Percentiles rank a stretch among this genome's conserved stretches.
phyloP scores from a whole-genome alignment of 441 rosid genomes.

The Cnidoscolus chayamansa region DNA sequence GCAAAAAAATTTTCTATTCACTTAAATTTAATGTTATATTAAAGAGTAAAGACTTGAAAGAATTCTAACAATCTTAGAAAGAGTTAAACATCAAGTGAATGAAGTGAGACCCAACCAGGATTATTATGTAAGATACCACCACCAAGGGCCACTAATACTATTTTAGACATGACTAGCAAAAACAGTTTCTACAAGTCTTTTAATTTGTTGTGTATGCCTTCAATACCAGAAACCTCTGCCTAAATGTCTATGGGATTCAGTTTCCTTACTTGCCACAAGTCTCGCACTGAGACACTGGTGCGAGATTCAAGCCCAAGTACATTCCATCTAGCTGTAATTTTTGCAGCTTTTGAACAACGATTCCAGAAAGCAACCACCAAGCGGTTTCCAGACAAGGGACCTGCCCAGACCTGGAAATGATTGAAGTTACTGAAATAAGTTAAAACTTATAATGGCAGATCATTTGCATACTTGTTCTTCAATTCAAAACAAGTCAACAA shows the following conservation, averaged over 20 bases:
- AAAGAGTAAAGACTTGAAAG: not conserved
- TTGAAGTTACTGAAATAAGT: not conserved
- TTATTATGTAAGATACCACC: not conserved
- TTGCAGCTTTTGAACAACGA: constrained; percentile 65
- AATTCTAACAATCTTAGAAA: not conserved
- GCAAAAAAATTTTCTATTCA: too few relatives aligned
- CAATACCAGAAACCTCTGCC: not conserved
- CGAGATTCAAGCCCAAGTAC: constrained; percentile 63
- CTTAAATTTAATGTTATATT: too few relatives aligned
- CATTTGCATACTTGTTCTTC: not conserved
- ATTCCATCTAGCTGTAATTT: constrained; percentile 66
- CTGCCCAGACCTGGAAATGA: constrained; percentile 74
- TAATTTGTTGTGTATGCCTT: not conserved
- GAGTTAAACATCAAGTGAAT: not conserved
- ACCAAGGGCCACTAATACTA: not conserved
- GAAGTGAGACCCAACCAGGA: not conserved
- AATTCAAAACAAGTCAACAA: not conserved
- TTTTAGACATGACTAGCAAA: not conserved
- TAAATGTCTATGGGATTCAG: constrained; percentile 5
- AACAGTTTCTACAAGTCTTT: not conserved
- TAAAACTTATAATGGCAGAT: not conserved
- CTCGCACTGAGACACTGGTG: constrained; percentile 58
- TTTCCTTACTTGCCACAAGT: constrained; percentile 67
- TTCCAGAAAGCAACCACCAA: constrained; percentile 83
- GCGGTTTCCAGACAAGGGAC: constrained; percentile 70